Base-by-base conservation (phyloP, 2,329 filamentous ascomycete genomes). In the Lojkania enalia region DNA sequence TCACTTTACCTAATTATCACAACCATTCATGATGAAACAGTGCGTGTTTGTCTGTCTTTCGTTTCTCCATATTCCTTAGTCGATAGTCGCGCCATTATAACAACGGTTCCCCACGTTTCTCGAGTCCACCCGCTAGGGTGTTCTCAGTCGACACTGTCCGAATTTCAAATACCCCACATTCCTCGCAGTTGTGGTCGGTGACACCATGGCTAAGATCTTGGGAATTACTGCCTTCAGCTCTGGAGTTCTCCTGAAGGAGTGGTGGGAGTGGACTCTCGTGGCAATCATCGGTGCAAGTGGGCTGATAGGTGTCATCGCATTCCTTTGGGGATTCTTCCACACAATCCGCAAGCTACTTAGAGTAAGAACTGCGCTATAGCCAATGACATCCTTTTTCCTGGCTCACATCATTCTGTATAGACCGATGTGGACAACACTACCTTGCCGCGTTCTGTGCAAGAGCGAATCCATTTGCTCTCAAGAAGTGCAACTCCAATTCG, bases 261-360 rank as follows among this genome's bases (percentile, higher is more conserved):
- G 66, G 66, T 70, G 66, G 66, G 55, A 67, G 37, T 65, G 51
- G 55, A 51, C 56, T 4, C 55, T 70, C 9, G 48, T 68, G 12
- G 58, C 60, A 16, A 63, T 70, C 27, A 60, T 70, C 40, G 46
- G 47, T 46, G 61, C 51, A 4, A 65, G 66, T 42, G 64, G 42
- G 3, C 31, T 61, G 4, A 40, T 62, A 38, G 66, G 66, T 3
- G 25, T 60, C 16, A 20, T 64, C 20, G 48, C 63, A 18, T 52
- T 64, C 23, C 4, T 65, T 5, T 67, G 61, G 62, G 52, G 49
- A 18, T 58, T 54, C 2, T 60, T 52, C 38, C 51, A 48, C 25
- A 47, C 52, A 5, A 42, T 67, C 15, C 44, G 45, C 4, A 56
- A 38, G 21, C 20, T 56, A 12, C 21, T 62, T 3, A 58, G 48